These are phyloP conservation scores for Podospora bellae-mahoneyi DNA, from an alignment of 495 filamentous ascomycete genomes.

Conservation along the genomic window DNA sequence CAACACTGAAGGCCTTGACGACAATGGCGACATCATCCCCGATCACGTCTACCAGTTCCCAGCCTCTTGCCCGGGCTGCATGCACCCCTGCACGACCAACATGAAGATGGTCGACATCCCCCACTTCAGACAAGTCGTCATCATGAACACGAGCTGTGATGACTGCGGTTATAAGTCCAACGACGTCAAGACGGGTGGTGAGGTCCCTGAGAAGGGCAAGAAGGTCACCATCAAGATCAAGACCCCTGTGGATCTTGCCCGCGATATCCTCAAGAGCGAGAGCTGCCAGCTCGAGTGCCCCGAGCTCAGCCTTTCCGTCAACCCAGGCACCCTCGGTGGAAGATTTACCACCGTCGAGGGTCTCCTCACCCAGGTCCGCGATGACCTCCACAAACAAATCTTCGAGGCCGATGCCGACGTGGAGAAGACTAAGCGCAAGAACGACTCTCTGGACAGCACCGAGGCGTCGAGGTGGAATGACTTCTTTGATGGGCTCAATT, in stretches of 20 bases:
- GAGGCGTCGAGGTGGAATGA: slow-evolving; percentile 68
- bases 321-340: slow-evolving; percentile 90
- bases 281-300: slow-evolving; percentile 80
- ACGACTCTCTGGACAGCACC: slow-evolving; percentile 63
- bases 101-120: slow-evolving; percentile 97
- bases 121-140: slow-evolving; percentile 89
- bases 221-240: slow-evolving; percentile 76
- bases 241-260: slow-evolving; percentile 69
- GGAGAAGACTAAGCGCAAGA: slow-evolving; percentile 38
- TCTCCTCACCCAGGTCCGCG: slow-evolving; percentile 84
- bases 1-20: slow-evolving; percentile 37
- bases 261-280: slow-evolving; percentile 96
- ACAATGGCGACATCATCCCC: slow-evolving; percentile 75
- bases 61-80: slow-evolving; percentile 85
- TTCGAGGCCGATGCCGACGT: slow-evolving; percentile 63
- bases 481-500: slow-evolving; percentile 73
- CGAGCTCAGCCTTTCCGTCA: slow-evolving; percentile 77
- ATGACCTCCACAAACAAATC: slow-evolving; percentile 80
- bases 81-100: slow-evolving; percentile 73
- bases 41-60: slow-evolving; percentile 89
- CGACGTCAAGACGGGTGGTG: slow-evolving; percentile 95
- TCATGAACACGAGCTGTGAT: slow-evolving; percentile 85
- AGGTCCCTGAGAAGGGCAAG: slow-evolving; percentile 80
- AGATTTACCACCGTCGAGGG: slow-evolving; percentile 97
- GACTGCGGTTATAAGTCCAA: slow-evolving; percentile 91